phyloP scores from a whole-genome alignment of 352 stramenopile species.

The Globisporangium parvum region DNA sequence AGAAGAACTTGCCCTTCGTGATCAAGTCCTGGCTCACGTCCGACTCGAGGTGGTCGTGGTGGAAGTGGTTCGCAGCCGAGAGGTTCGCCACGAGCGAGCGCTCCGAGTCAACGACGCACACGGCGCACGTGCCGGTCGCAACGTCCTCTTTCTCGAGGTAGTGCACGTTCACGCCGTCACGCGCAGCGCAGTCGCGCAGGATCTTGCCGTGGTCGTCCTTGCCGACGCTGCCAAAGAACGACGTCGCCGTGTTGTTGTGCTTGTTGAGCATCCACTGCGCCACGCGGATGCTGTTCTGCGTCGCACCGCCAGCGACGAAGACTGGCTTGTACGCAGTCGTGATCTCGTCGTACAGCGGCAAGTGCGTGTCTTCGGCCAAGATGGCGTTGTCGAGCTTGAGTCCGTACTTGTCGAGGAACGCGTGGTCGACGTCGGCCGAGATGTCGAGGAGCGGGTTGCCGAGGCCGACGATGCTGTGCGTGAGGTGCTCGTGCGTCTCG shows the following conservation, averaged over 20 bases:
- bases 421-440: constrained; percentile 89
- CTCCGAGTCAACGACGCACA: constrained; percentile 95
- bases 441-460: constrained; percentile 99
- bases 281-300: constrained; percentile 99
- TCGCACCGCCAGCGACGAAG: constrained; percentile 97
- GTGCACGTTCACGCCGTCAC: constrained; percentile 94
- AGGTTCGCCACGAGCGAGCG: constrained; percentile 97
- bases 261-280: constrained; percentile 98
- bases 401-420: constrained; percentile 96
- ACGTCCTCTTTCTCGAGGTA: constrained; percentile 94
- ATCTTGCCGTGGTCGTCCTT: constrained; percentile 92
- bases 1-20: constrained; percentile 93
- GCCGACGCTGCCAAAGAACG: constrained; percentile 97
- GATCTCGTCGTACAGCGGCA: constrained; percentile 95
- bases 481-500: constrained; percentile 43
- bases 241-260: constrained; percentile 77
- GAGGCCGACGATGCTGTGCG: constrained; percentile 90
- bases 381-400: constrained; percentile 95
- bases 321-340: constrained; percentile 86
- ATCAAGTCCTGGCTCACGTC: constrained; percentile 93
- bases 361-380: constrained; percentile 97
- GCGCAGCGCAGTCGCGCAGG: constrained; percentile 90
- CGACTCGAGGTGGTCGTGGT: constrained; percentile 82
- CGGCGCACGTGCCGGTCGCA: constrained; percentile 97
- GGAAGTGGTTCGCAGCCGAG: constrained; percentile 98